phyloP scores from a whole-genome alignment of 331 rosid species.

The Erythrophleum ivorense region DNA sequence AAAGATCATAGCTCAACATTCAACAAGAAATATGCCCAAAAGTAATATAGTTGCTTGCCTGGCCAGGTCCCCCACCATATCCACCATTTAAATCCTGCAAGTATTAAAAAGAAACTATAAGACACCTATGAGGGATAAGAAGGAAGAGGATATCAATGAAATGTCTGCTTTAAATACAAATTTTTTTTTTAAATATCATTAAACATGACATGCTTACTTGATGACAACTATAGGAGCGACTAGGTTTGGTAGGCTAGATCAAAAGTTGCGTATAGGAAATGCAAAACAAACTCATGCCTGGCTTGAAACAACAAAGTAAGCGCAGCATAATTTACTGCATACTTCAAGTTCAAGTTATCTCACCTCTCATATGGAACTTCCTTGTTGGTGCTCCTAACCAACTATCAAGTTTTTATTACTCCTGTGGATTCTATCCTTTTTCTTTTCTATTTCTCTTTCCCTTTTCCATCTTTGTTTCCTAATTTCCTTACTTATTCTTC shows the following conservation, averaged over 20 bases:
- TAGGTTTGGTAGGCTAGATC: not conserved
- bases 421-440: not conserved
- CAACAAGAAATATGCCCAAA: conserved; percentile 23
- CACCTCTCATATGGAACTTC: not conserved
- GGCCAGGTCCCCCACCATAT: conserved; percentile 96
- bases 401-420: not conserved
- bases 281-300: not conserved
- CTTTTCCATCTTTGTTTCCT: not conserved
- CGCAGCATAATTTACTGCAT: not conserved
- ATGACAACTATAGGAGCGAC: conserved; percentile 17
- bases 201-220: conserved; percentile 12
- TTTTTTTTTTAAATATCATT: not conserved
- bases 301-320: not conserved
- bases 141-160: conserved; percentile 27
- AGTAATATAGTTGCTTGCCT: conserved; percentile 61
- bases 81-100: conserved; percentile 88
- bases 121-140: not conserved
- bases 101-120: conserved; percentile 22
- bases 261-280: not conserved
- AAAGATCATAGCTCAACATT: conserved; percentile 27
- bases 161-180: not conserved
- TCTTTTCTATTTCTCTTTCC: not conserved
- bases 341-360: not conserved
- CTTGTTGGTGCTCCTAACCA: not conserved
- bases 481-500: not conserved